Evolutionary conservation across 2,329 filamentous ascomycete genomes (phyloP), one percentile per base, ranked within the genome.

Genomic region (Zalaria sp.): DNA sequence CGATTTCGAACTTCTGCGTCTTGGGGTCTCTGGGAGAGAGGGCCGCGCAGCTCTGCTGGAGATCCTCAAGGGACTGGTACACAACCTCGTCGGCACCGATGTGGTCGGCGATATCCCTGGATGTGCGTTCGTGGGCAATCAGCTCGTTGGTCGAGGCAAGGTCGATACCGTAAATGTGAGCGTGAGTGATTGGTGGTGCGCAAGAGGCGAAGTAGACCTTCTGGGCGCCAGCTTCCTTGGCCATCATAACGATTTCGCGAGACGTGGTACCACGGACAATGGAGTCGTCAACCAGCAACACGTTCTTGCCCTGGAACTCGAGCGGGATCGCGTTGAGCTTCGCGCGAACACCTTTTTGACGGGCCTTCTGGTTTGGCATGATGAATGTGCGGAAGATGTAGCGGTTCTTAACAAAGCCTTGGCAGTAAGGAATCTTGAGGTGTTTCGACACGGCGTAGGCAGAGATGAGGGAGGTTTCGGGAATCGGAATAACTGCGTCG

Each of bases 371-470:
- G 27, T 81, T 82, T 2, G 88, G 80, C 79, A 84, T 83, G 57
- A 87, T 89, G 59, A 89, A 91, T 1, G 85, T 93, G 39, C 85
- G 75, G 70, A 85, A 87, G 46, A 93, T 81, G 58, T 93, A 93
- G 40, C 84, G 74, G 61, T 93, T 93, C 71, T 91, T 93, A 49
- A 93, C 79, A 53, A 93, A 89, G 2, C 79, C 87, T 56, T 84
- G 82, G 44, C 75, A 80, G 54, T 83, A 86, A 1, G 83, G 82
- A 58, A 85, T 87, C 50, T 77, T 73, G 11, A 94, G 71, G 34
- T 75, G 71, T 53, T 79, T 75, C n/a, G 86, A 81, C 26, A 93
- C 73, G 38, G 75, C 77, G 5, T 83, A 76, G 3, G 87, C 86
- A 1, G 85, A 81, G 0, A 83, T 88, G 47, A 87, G 87, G 35